Base-by-base conservation (phyloP, 345 rosid species). In the Odontarrhena argentea region DNA sequence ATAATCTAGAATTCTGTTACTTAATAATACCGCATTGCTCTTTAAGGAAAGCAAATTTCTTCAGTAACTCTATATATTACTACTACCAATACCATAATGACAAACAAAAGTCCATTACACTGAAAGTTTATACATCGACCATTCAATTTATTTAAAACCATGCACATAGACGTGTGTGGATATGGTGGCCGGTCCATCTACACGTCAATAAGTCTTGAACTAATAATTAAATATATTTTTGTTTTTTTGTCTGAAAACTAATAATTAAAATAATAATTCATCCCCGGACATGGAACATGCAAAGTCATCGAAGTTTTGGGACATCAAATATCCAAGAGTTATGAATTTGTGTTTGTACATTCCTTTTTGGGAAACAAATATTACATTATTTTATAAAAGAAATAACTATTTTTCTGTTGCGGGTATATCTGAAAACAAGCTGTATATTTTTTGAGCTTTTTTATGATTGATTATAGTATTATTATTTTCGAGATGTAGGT, bases 281-380 rank as follows among this genome's bases (percentile, higher is more conserved):
- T 63, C 38, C 70, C 64, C 53, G 60, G 65, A 24, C 37, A 71
- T 71, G 6, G 12, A 64, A 64, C 70, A 71, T 71, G 65, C 49
- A 26, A 55, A 18, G 48, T 37, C 64, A 63, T 71, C 36, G 46
- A 54, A 55, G 40, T 45, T 24, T 11, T 71, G 52, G 44, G 70
- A 56, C 70, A 64, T 58, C 56, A 52, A 59, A 68, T 58, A 41
- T 7, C 50, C 42, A 57, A 11, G 28, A 12, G 28, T 47, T 24
- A 54, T 44, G 40, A 42, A 34, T 13, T 18, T 53, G 34, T 70
- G 48, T 15, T 18, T 54, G 48, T 54, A 36, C 55, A 44, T 2
- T 49, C 66, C 55, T 37, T 38, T 44, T 13, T 35, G 48, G 26
- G 10, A 49, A 60, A 69, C 44, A 11, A 14, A 69, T 18, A 34